Percentiles rank a stretch among this genome's conserved stretches.
These are phyloP conservation scores for Paralagenidium karlingii DNA, from an alignment of 352 stramenopile genomes.

Conservation along the genomic window DNA sequence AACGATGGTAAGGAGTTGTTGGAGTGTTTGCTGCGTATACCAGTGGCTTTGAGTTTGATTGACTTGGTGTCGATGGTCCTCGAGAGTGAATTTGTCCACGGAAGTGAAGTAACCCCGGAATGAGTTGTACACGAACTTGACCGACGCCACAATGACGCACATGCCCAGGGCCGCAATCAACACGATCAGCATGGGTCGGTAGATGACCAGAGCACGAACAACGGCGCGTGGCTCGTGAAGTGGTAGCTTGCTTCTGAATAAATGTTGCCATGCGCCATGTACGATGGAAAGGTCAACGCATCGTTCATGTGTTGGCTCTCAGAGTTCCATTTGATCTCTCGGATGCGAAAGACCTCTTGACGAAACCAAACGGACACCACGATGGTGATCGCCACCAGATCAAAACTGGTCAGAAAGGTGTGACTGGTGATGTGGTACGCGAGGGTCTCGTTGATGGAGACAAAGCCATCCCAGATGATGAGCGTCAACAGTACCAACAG, in stretches of 20 bases:
- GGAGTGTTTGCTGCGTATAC: too few species aligned
- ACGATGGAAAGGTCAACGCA: conserved; percentile 4
- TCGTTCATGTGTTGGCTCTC: conserved; percentile 8
- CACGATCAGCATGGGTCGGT: conserved; percentile 5
- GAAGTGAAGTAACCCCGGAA: neutral
- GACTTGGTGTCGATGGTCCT: neutral
- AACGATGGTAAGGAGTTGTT: conserved; percentile 7
- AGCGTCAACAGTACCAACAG: conserved; percentile 3
- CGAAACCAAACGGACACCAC: conserved; percentile 1
- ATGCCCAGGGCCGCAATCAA: conserved; percentile 1
- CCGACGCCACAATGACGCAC: neutral
- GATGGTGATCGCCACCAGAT: conserved; percentile 5
- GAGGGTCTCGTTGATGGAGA: conserved; percentile 3
- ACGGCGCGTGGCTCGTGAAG: conserved; percentile 3
- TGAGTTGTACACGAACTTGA: neutral
- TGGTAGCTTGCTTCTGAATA: conserved; percentile 5
- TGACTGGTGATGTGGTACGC: conserved; percentile 4
- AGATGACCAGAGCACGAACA: conserved; percentile 7
- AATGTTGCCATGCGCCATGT: conserved; percentile 6
- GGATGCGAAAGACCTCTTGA: conserved; percentile 5
- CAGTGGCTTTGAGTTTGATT: too few species aligned
- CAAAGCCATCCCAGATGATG: conserved; percentile 4
- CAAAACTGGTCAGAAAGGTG: conserved; percentile 7
- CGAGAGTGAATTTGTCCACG: too few species aligned
- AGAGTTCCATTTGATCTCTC: conserved; percentile 4